phyloP scores from a whole-genome alignment of 352 stramenopile species.

The Bremia lactucae region DNA sequence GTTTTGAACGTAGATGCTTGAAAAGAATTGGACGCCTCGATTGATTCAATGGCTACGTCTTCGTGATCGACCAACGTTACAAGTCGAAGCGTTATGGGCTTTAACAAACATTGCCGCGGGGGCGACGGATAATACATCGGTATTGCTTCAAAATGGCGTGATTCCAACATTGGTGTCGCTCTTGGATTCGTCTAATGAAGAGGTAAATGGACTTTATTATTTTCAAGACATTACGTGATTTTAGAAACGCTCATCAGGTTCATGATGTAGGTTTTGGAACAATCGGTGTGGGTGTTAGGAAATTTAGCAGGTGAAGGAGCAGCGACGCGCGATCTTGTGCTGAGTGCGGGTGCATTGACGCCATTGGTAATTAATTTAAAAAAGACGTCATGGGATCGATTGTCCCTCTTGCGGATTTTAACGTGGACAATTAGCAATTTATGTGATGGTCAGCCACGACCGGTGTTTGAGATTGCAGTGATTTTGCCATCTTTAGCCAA shows the following conservation, averaged over 20 bases:
- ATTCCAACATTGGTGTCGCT: conserved; percentile 87
- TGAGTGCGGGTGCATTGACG: conserved; percentile 72
- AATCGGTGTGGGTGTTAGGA: conserved; percentile 89
- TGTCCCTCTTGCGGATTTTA: conserved; percentile 85
- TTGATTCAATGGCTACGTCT: conserved; percentile 80
- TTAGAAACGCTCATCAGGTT: too few species aligned
- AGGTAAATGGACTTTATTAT: too few species aligned
- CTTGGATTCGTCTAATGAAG: conserved; percentile 84
- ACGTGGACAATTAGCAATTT: conserved; percentile 90
- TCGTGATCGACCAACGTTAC: conserved; percentile 66
- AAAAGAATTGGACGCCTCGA: conserved; percentile 83
- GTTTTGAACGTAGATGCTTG: conserved; percentile 49
- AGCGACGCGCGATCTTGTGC: conserved; percentile 77
- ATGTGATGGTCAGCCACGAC: conserved; percentile 84
- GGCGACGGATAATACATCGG: conserved; percentile 85
- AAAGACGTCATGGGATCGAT: conserved; percentile 69
- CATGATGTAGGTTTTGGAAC: conserved; percentile 87
- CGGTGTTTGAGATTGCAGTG: conserved; percentile 83
- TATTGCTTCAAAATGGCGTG: conserved; percentile 87
- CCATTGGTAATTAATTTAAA: conserved; percentile 86
- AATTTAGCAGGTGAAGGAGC: conserved; percentile 88
- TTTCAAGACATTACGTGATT: too few species aligned
- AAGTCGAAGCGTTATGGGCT: conserved; percentile 91
- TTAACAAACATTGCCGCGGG: conserved; percentile 92
- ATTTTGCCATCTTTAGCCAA: conserved; percentile 80